phyloP scores from a whole-genome alignment of 495 filamentous ascomycete genomes.

The Podospora pseudoanserina region DNA sequence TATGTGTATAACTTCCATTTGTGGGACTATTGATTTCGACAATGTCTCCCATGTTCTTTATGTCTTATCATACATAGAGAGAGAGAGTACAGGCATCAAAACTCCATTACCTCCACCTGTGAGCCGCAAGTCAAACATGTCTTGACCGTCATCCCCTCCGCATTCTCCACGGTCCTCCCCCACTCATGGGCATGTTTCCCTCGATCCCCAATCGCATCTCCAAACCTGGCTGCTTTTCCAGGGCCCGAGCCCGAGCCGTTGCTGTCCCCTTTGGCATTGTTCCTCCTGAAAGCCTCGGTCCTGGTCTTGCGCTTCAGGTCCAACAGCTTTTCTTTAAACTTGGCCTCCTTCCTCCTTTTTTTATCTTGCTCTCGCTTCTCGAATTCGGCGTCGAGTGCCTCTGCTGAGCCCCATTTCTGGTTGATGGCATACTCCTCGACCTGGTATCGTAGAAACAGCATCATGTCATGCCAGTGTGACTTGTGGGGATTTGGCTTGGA shows the following conservation, averaged over 20 bases:
- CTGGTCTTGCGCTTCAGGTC: conserved; percentile 92
- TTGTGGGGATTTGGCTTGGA: conserved; percentile 93
- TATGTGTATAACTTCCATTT: too few species aligned
- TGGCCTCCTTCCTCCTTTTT: conserved; percentile 83
- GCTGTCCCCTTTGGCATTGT: conserved; percentile 42
- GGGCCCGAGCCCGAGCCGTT: conserved; percentile 15
- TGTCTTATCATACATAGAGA: too few species aligned
- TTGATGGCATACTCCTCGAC: conserved; percentile 89
- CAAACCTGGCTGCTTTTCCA: conserved; percentile 64
- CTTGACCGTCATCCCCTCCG: conserved; percentile 76
- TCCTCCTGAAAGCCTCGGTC: conserved; percentile 79
- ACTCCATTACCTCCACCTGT: conserved; percentile 94
- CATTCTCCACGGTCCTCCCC: conserved; percentile 75
- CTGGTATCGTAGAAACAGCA: conserved; percentile 90
- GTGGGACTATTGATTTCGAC: too few species aligned
- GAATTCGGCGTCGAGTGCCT: conserved; percentile 86
- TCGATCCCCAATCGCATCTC: conserved; percentile 62
- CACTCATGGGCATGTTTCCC: conserved; percentile 89
- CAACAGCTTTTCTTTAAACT: conserved; percentile 82
- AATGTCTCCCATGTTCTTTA: too few species aligned
- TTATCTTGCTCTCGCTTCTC: conserved; percentile 73
- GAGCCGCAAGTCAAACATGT: conserved; percentile 87
- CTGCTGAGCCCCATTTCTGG: conserved; percentile 77
- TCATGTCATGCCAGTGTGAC: conserved; percentile 95
- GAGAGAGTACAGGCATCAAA: conserved; percentile 44